These are phyloP conservation scores for Leucosporidium yakuticum DNA, from an alignment of 768 basidiomycete genomes.

Conservation along the genomic window DNA sequence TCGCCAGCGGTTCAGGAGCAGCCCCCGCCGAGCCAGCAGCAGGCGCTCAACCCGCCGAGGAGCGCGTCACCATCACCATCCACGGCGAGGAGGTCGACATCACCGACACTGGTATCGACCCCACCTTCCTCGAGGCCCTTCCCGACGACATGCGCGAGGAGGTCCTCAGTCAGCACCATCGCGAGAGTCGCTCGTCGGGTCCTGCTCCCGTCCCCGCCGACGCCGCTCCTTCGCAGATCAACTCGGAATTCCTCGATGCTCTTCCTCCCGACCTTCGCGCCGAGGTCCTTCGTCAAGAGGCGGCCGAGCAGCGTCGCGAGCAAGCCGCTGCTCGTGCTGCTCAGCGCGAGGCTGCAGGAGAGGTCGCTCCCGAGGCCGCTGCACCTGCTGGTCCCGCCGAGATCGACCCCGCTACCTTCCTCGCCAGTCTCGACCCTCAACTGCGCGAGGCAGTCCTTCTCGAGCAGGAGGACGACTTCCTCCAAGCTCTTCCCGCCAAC, in stretches of 20 bases:
- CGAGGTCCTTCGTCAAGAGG: conserved; percentile 93
- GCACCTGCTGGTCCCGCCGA: conserved; percentile 47
- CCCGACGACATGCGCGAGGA: conserved; percentile 99
- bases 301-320: conserved; percentile 64
- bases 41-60: conserved; percentile 9
- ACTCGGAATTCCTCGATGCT: conserved; percentile 89
- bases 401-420: conserved; percentile 82
- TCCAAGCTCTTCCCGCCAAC: conserved; percentile 77
- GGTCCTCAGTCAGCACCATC: conserved; percentile 91
- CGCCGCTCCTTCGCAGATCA: conserved; percentile 75
- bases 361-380: background rate
- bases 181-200: conserved; percentile 73
- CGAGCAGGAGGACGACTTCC: conserved; percentile 72
- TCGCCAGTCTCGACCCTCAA: conserved; percentile 82
- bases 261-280: conserved; percentile 93
- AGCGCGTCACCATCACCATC: conserved; percentile 77
- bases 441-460: conserved; percentile 84
- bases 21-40: conserved; percentile 34
- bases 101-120: conserved; percentile 96
- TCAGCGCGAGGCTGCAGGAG: background rate
- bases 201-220: conserved; percentile 43
- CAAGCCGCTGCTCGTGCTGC: conserved; percentile 19
- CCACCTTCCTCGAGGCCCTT: conserved; percentile 91
- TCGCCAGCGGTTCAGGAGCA: conserved; percentile 26
- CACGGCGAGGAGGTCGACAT: conserved; percentile 92